phyloP scores from a whole-genome alignment of 164 flowering plant species.

The Vitis labrusca region DNA sequence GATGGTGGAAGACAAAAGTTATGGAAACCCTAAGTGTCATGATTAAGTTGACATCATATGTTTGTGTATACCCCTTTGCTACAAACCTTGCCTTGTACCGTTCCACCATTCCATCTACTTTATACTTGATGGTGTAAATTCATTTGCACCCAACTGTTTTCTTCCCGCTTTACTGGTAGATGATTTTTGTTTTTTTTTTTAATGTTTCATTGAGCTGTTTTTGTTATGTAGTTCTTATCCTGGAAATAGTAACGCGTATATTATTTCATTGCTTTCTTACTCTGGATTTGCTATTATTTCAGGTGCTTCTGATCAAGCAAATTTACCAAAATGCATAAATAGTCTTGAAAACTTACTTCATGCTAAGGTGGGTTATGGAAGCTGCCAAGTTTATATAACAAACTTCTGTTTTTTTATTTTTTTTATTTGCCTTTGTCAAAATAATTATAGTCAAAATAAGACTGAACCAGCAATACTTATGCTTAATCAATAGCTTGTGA shows the following conservation, averaged over 20 bases:
- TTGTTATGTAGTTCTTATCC: background rate
- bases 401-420: background rate
- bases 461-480: background rate
- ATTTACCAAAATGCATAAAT: conserved; percentile 63
- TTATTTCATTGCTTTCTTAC: conserved; percentile 2
- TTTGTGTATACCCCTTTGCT: no score
- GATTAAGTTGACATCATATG: no score
- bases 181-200: background rate
- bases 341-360: conserved; percentile 79
- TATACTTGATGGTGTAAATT: no score
- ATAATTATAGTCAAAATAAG: background rate
- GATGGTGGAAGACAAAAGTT: no score
- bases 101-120: no score
- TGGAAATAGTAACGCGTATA: background rate
- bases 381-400: background rate
- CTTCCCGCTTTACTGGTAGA: background rate
- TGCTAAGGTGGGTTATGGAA: conserved; percentile 69
- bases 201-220: background rate
- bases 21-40: no score
- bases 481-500: background rate
- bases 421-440: background rate
- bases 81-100: no score
- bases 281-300: conserved; percentile 20
- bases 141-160: background rate
- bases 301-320: conserved; percentile 60